These are phyloP conservation scores for Plasmodium fragile DNA, from an alignment of 169 alveolate species.

Conservation along the genomic window DNA sequence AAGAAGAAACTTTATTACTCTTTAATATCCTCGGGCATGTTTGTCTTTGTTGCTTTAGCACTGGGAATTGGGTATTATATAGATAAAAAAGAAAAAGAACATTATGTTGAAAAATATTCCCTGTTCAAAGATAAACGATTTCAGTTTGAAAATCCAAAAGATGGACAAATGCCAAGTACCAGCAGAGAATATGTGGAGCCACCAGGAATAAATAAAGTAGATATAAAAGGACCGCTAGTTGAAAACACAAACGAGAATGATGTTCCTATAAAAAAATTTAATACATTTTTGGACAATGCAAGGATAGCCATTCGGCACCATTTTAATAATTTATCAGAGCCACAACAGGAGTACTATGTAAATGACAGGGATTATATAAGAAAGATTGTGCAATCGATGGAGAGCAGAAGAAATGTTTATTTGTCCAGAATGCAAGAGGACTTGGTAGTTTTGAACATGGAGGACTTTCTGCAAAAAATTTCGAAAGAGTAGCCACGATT, in stretches of 20 bases:
- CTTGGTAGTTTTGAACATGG: slow-evolving; percentile 27
- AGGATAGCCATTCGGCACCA: slow-evolving; percentile 3
- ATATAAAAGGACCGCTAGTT: slow-evolving; percentile 19
- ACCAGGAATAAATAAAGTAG: slow-evolving; percentile 44
- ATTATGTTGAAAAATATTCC: not conserved
- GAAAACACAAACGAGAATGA: slow-evolving; percentile 40
- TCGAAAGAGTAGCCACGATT: not conserved
- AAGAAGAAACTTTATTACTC: slow-evolving; percentile 19
- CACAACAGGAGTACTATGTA: slow-evolving; percentile 10
- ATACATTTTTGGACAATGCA: slow-evolving; percentile 45
- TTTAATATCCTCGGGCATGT: slow-evolving; percentile 14
- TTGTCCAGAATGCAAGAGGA: slow-evolving; percentile 45
- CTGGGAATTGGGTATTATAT: slow-evolving; percentile 37
- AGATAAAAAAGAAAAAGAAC: not conserved
- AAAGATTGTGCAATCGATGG: slow-evolving; percentile 39
- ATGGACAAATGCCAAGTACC: slow-evolving; percentile 41
- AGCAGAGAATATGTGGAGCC: slow-evolving; percentile 39
- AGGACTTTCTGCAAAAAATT: not conserved
- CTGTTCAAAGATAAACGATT: not conserved
- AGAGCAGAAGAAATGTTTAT: not conserved
- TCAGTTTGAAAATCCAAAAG: slow-evolving; percentile 13
- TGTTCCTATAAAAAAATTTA: slow-evolving; percentile 30
- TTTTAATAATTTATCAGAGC: slow-evolving; percentile 5
- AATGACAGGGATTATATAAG: slow-evolving; percentile 22
- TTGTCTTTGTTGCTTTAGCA: slow-evolving; percentile 5